phyloP scores from a whole-genome alignment of 2,329 filamentous ascomycete species.

The Bipolaris zeicola region DNA sequence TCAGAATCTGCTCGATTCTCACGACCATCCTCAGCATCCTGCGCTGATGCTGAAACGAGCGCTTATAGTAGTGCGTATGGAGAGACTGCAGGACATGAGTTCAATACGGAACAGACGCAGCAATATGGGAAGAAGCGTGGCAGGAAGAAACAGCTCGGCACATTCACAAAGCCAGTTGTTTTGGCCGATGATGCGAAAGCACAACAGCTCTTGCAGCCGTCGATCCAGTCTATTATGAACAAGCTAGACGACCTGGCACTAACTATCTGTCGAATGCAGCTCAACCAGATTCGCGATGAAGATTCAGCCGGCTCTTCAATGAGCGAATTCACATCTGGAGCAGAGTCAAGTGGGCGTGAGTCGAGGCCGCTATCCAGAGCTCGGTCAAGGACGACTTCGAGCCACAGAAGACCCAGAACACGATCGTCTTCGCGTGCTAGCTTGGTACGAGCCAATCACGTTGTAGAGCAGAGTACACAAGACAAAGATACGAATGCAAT shows the following conservation, averaged over 20 bases:
- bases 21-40: slow-evolving; percentile 4
- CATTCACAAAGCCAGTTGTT: slow-evolving; percentile 56
- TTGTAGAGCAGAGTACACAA: neutral
- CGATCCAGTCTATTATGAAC: slow-evolving; percentile 70
- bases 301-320: slow-evolving; percentile 35
- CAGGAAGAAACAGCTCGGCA: slow-evolving; percentile 15
- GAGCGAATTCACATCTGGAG: slow-evolving; percentile 37
- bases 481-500: neutral
- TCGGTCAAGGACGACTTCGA: slow-evolving; percentile 17
- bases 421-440: slow-evolving; percentile 19
- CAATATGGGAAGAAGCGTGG: slow-evolving; percentile 13
- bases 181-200: slow-evolving; percentile 75
- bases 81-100: slow-evolving; percentile 1
- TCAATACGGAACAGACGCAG: neutral
- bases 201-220: slow-evolving; percentile 67
- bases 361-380: slow-evolving; percentile 23
- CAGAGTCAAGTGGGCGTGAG: slow-evolving; percentile 25
- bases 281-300: slow-evolving; percentile 52
- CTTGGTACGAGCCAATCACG: neutral
- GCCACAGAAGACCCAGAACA: slow-evolving; percentile 15
- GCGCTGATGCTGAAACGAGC: slow-evolving; percentile 15
- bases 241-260: slow-evolving; percentile 72
- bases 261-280: slow-evolving; percentile 70
- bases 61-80: slow-evolving; percentile 1
- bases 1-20: slow-evolving; percentile 17